Evolutionary conservation across 352 stramenopile genomes (phyloP), one percentile per base, ranked within the genome.

Genomic region (Plasmopara viticola): DNA sequence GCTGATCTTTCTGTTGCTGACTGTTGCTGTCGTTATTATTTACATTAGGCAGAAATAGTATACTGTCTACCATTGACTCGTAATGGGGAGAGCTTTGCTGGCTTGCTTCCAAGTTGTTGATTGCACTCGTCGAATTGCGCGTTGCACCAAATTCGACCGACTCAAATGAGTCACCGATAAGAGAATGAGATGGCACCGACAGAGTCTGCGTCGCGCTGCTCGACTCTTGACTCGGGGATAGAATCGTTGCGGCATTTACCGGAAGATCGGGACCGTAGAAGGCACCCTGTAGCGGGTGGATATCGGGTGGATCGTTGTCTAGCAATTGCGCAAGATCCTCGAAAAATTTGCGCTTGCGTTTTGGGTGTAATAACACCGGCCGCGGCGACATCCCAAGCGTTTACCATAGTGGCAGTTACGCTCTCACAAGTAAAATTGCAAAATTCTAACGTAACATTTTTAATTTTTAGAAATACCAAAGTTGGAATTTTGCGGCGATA

Each of bases 291-390:
- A 84, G 52, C 10, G 58, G 60, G 18, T 58, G 62, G 14, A 83
- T 67, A 14, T 50, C 39, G 0, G 63, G 72, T 8, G 56, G 45
- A 2, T 66, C 57, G 48, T 90, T 72, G 15, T 61, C 43, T 18
- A 90, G 58, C 13, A 90, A 51, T 30, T 70, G 56, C 0, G 74
- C 74, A 14, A 87, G 64, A 13, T 75, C 79, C 9, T 60, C 62
- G 51, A 90, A 93, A 62, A 89, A 90, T 60, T 88, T 89, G 59
- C 78, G 73, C 63, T 93, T 89, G 38, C 74, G 72, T 39, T 78
- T 75, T 48, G 71, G 69, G 58, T 87, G 74, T 40, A 90, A 56
- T 25, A 25, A 3, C 3, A 54, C 47, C 33, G 46, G 51, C 43
- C 63, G 58, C 42, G 37, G n/a, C 10, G 25, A 34, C 9, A 44